These are phyloP conservation scores for Microcyclospora pomicola DNA, from an alignment of 2,329 filamentous ascomycete species.

Conservation along the genomic window DNA sequence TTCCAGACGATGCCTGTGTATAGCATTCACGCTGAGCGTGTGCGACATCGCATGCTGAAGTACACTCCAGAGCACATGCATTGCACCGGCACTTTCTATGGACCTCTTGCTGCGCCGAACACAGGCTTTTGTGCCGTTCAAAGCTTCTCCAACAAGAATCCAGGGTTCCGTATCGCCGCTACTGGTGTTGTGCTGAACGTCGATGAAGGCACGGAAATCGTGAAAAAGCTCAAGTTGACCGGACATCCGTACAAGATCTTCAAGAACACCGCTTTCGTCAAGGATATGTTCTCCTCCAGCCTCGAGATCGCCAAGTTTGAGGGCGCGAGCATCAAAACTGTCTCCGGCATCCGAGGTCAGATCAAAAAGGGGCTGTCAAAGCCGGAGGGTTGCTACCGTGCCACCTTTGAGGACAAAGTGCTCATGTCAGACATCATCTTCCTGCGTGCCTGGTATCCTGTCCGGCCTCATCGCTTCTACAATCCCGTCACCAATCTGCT, in stretches of 20 bases:
- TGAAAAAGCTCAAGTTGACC: conserved; percentile 97
- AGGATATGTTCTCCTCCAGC: conserved; percentile 89
- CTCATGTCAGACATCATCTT: conserved; percentile 95
- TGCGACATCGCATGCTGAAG: conserved; percentile 93
- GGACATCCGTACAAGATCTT: conserved; percentile 94
- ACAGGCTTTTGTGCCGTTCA: conserved; percentile 93
- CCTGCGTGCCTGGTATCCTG: conserved; percentile 88
- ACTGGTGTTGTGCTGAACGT: conserved; percentile 89
- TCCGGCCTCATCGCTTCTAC: conserved; percentile 92
- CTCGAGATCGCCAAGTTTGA: conserved; percentile 98
- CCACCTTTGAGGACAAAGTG: conserved; percentile 97
- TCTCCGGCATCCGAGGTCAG: conserved; percentile 87
- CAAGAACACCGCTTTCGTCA: conserved; percentile 98
- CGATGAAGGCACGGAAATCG: conserved; percentile 90
- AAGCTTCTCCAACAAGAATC: conserved; percentile 67
- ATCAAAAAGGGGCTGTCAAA: conserved; percentile 92
- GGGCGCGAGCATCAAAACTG: conserved; percentile 87
- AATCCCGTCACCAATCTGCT: conserved; percentile 90
- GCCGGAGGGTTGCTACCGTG: conserved; percentile 88
- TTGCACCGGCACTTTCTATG: conserved; percentile 92
- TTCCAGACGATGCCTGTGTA: conserved; percentile 91
- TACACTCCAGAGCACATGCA: conserved; percentile 99
- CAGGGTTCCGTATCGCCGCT: conserved; percentile 86
- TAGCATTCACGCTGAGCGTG: conserved; percentile 86
- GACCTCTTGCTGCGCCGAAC: conserved; percentile 86